A percentile compares a stretch with the other conserved stretches of the same genome.
phyloP scores from a whole-genome alignment of 2,329 filamentous ascomycete species.

The Alternaria arbusti region DNA sequence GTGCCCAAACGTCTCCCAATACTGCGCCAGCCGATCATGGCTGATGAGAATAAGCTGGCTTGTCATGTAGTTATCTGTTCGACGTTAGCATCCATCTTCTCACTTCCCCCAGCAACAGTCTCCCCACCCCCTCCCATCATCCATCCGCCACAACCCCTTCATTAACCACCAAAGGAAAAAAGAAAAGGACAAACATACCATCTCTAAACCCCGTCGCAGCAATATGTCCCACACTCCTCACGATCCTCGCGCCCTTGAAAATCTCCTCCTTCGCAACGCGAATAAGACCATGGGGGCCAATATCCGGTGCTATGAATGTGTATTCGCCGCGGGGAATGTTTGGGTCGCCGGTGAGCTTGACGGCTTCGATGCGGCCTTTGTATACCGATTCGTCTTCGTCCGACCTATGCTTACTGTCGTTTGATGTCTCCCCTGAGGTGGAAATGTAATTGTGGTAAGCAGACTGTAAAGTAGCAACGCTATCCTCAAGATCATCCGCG shows the following conservation, averaged over 20 bases:
- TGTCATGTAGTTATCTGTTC: slow-evolving; percentile 73
- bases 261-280: slow-evolving; percentile 68
- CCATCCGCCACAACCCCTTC: too few species aligned
- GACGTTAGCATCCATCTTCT: not conserved
- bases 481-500: slow-evolving; percentile 48
- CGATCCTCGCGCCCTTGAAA: slow-evolving; percentile 77
- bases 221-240: slow-evolving; percentile 78
- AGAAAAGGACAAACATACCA: slow-evolving; percentile 56
- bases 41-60: slow-evolving; percentile 81
- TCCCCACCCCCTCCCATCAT: too few species aligned
- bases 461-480: slow-evolving; percentile 40
- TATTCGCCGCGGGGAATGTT: slow-evolving; percentile 88
- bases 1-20: slow-evolving; percentile 70
- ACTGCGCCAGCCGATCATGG: slow-evolving; percentile 77
- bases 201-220: slow-evolving; percentile 73
- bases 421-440: fast-evolving
- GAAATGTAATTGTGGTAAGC: not conserved
- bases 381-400: slow-evolving; percentile 53
- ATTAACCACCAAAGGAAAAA: too few species aligned
- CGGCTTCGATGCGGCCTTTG: slow-evolving; percentile 74
- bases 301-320: slow-evolving; percentile 80
- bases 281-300: slow-evolving; percentile 71
- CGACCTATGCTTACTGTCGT: not conserved
- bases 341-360: slow-evolving; percentile 90
- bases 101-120: too few species aligned